A percentile compares a stretch with the other conserved stretches of the same genome.
Conservation (phyloP, 306 rosid genomes). For the Luffa aegyptiaca region DNA sequence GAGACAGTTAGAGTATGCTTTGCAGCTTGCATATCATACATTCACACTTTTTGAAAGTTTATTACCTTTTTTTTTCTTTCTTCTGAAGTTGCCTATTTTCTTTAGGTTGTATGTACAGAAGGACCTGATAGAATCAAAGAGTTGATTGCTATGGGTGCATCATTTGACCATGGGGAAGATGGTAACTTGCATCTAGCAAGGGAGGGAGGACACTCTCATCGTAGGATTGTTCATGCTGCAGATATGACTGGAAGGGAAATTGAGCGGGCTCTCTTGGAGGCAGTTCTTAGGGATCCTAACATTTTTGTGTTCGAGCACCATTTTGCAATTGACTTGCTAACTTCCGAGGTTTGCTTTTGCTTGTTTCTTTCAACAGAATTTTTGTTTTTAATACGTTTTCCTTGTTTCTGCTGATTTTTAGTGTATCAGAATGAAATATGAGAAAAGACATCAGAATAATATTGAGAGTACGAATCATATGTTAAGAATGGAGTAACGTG, state of each 20-base stretch:
- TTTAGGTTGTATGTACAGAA: constrained; percentile 96
- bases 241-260: constrained; percentile 97
- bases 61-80: background rate
- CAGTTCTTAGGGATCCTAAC: constrained; percentile 57
- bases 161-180: constrained; percentile 88
- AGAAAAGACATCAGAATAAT: background rate
- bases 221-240: constrained; percentile 85
- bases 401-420: background rate
- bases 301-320: constrained; percentile 81
- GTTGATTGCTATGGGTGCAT: constrained; percentile 85
- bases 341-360: constrained; percentile 54
- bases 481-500: constrained; percentile 4
- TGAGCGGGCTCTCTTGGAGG: constrained; percentile 65
- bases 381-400: background rate
- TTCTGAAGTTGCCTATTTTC: background rate
- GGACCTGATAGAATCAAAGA: constrained; percentile 92
- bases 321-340: constrained; percentile 85
- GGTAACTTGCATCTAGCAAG: constrained; percentile 83
- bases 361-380: background rate
- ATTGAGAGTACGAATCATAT: background rate
- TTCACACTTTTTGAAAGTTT: background rate
- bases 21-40: background rate
- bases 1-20: constrained; percentile 81
- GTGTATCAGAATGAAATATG: background rate
- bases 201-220: constrained; percentile 96